These are phyloP conservation scores for Fusarium zealandicum DNA, from an alignment of 2,329 filamentous ascomycete species.

Conservation along the genomic window DNA sequence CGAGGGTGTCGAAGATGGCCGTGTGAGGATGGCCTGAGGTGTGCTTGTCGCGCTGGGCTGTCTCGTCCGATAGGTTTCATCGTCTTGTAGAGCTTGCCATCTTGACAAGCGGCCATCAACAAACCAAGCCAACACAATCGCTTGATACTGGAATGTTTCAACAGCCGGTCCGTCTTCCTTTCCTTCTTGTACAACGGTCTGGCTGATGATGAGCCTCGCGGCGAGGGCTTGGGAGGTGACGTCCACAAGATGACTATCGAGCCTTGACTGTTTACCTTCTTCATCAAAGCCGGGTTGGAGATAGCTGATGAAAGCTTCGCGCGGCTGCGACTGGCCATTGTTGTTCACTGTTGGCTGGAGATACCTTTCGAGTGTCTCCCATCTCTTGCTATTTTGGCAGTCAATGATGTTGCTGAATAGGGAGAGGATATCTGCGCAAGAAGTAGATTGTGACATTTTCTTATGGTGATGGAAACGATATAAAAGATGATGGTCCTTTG, in stretches of 20 bases:
- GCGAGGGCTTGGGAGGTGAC: conserved; percentile 6
- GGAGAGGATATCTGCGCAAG: background rate
- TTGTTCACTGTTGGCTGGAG: background rate
- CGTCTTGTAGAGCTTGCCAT: conserved; percentile 2
- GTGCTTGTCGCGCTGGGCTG: background rate
- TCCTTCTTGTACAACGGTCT: accelerated
- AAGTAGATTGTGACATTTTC: too few species aligned
- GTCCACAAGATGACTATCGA: conserved; percentile 19
- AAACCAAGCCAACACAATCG: conserved; percentile 21
- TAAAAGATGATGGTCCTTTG: too few species aligned
- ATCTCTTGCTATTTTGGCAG: background rate
- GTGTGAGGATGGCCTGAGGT: background rate
- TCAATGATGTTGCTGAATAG: background rate
- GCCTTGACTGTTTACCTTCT: accelerated
- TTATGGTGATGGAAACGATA: too few species aligned
- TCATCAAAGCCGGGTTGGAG: accelerated
- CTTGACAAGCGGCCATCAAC: background rate
- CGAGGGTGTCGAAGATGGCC: background rate
- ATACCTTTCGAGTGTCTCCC: background rate
- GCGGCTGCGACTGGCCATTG: background rate
- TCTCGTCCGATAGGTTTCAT: background rate
- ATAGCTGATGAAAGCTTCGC: background rate
- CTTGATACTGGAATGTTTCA: conserved; percentile 1
- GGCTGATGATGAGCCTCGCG: conserved; percentile 2
- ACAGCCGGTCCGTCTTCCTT: background rate